These are phyloP conservation scores for Staphylotrichum tortipilum DNA, from an alignment of 495 filamentous ascomycete genomes.

Conservation along the genomic window DNA sequence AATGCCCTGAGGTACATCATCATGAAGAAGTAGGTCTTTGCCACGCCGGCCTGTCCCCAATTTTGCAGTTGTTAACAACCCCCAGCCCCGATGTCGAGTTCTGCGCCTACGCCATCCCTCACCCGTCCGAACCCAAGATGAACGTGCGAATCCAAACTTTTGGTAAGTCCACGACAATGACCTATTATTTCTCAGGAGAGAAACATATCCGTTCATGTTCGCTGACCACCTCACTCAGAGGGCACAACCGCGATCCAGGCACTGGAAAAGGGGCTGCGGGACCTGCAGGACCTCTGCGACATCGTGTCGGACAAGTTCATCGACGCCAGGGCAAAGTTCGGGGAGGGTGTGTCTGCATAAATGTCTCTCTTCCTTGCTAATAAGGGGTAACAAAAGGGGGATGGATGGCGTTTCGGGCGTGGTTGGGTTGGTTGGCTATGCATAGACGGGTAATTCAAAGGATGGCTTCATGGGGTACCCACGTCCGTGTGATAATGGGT, in stretches of 20 bases:
- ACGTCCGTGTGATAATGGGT: too few species aligned
- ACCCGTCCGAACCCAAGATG: slow-evolving; percentile 94
- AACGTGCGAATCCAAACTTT: slow-evolving; percentile 94
- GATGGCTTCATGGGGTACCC: not conserved
- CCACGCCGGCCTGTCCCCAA: slow-evolving; percentile 1
- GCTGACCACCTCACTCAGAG: slow-evolving; percentile 42
- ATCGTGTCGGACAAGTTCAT: slow-evolving; percentile 82
- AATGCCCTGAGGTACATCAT: slow-evolving; percentile 92
- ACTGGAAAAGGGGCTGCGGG: slow-evolving; percentile 78
- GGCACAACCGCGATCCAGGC: slow-evolving; percentile 72
- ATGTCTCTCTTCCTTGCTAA: not conserved
- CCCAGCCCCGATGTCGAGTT: slow-evolving; percentile 86
- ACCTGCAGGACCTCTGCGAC: slow-evolving; percentile 84
- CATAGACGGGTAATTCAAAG: slow-evolving; percentile 9
- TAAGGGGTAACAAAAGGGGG: slow-evolving; percentile 4
- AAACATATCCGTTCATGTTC: not conserved
- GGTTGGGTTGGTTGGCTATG: slow-evolving; percentile 9
- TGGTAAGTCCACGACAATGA: slow-evolving; percentile 57
- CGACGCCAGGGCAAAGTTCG: slow-evolving; percentile 54
- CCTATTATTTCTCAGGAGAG: too few species aligned
- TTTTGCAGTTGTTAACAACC: not conserved
- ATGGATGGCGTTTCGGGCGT: slow-evolving; percentile 25
- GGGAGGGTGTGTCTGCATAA: slow-evolving; percentile 19
- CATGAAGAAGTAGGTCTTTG: slow-evolving; percentile 80
- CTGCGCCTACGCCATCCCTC: slow-evolving; percentile 95